Conservation (phyloP, 176 grass and related monocot species). For the Cenchrus americanus region DNA sequence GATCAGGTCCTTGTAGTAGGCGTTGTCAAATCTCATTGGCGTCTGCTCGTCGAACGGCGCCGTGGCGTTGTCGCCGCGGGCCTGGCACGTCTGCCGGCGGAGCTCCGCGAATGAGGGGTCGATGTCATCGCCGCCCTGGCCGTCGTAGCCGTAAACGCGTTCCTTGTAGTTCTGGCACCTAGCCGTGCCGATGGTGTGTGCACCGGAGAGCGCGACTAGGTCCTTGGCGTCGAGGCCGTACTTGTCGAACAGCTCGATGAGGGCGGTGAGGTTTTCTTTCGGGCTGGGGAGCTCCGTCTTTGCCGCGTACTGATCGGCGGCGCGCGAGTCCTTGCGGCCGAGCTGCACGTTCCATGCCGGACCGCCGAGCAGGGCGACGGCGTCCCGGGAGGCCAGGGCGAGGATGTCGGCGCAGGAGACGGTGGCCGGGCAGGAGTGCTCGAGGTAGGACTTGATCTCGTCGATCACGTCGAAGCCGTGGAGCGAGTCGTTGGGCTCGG, state of each 20-base stretch:
- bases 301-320: constrained; percentile 28
- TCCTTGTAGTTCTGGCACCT: constrained; percentile 1
- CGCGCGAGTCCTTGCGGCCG: constrained; percentile 68
- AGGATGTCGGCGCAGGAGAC: constrained; percentile 90
- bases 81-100: neutral
- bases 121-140: neutral
- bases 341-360: constrained; percentile 64
- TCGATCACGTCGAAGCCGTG: constrained; percentile 60
- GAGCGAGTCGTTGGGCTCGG: constrained; percentile 40
- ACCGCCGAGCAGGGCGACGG: constrained; percentile 60
- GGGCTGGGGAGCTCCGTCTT: constrained; percentile 45
- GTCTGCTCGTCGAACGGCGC: constrained; percentile 41
- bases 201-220: constrained; percentile 63
- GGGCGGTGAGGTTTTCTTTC: neutral
- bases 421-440: constrained; percentile 41
- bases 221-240: constrained; percentile 53
- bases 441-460: constrained; percentile 58
- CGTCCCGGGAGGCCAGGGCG: constrained; percentile 63
- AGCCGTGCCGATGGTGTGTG: constrained; percentile 48
- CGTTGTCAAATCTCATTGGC: constrained; percentile 51
- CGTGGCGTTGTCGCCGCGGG: neutral
- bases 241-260: constrained; percentile 41
- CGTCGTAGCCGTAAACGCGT: neutral
- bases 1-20: constrained; percentile 61
- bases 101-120: constrained; percentile 29